phyloP scores from a whole-genome alignment of 2,329 filamentous ascomycete species.

The Alternaria conjuncta region DNA sequence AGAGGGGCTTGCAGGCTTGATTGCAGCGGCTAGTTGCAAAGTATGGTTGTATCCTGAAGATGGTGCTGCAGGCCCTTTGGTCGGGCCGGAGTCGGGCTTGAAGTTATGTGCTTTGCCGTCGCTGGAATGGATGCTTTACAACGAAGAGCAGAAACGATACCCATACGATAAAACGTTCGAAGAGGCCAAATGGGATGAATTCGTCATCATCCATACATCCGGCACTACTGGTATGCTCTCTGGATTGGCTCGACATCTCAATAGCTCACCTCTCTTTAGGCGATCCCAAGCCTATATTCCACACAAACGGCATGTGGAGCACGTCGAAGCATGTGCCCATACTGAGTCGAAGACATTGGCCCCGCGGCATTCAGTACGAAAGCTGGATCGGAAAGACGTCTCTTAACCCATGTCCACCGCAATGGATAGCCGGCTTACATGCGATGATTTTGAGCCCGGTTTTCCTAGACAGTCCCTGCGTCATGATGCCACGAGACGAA shows the following conservation, averaged over 20 bases:
- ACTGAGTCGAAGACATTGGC: slow-evolving; percentile 17
- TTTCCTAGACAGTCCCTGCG: slow-evolving; percentile 7
- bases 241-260: no score
- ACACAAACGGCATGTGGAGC: not conserved
- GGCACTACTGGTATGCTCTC: slow-evolving; percentile 30
- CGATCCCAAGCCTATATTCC: not conserved
- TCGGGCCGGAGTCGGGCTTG: not conserved
- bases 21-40: not conserved
- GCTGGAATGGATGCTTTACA: not conserved
- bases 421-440: slow-evolving; percentile 24
- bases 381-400: slow-evolving; percentile 14
- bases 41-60: not conserved
- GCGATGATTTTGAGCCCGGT: slow-evolving; percentile 13
- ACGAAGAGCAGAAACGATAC: not conserved
- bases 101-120: not conserved
- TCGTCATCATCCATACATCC: slow-evolving; percentile 27
- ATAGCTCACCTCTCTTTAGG: not conserved
- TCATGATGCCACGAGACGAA: slow-evolving; percentile 15
- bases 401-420: slow-evolving; percentile 20
- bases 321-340: no score
- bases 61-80: not conserved
- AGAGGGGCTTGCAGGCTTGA: not conserved
- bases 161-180: slow-evolving; percentile 22
- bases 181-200: slow-evolving; percentile 17
- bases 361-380: slow-evolving; percentile 21